Percentiles rank a stretch among this genome's conserved stretches.
These are phyloP conservation scores for Teratosphaeria destructans DNA, from an alignment of 2,329 filamentous ascomycete genomes.

Conservation along the genomic window DNA sequence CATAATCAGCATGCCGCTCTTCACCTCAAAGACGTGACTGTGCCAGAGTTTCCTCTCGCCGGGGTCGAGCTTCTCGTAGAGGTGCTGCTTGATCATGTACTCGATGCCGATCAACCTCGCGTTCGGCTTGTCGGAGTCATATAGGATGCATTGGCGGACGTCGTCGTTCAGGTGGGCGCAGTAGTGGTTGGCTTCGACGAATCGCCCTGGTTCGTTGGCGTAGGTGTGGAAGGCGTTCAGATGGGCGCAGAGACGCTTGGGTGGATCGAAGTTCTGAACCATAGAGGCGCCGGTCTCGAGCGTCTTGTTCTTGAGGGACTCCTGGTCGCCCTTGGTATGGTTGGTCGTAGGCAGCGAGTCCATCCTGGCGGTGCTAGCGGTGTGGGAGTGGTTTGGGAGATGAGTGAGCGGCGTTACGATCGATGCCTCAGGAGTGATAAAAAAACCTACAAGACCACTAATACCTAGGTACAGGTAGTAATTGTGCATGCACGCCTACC, in stretches of 20 bases:
- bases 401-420: no score
- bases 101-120: slow-evolving; percentile 75
- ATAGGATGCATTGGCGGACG: slow-evolving; percentile 75
- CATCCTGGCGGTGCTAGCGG: slow-evolving; percentile 1
- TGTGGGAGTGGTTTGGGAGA: no score
- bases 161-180: slow-evolving; percentile 70
- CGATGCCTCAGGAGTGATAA: no score
- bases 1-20: slow-evolving; percentile 72
- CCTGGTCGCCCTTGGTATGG: slow-evolving; percentile 38
- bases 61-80: slow-evolving; percentile 55
- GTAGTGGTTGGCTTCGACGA: slow-evolving; percentile 74
- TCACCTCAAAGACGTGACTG: slow-evolving; percentile 63
- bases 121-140: slow-evolving; percentile 56
- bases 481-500: neutral
- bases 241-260: slow-evolving; percentile 68
- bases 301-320: slow-evolving; percentile 45
- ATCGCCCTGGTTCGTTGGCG: slow-evolving; percentile 57
- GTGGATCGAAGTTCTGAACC: slow-evolving; percentile 57
- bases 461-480: no score
- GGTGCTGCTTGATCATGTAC: slow-evolving; percentile 67
- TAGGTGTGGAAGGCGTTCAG: slow-evolving; percentile 83
- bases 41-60: slow-evolving; percentile 73
- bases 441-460: no score
- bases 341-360: slow-evolving; percentile 23
- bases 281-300: slow-evolving; percentile 52